phyloP scores from a whole-genome alignment of 495 filamentous ascomycete species.

The Lineolata rhizophorae region DNA sequence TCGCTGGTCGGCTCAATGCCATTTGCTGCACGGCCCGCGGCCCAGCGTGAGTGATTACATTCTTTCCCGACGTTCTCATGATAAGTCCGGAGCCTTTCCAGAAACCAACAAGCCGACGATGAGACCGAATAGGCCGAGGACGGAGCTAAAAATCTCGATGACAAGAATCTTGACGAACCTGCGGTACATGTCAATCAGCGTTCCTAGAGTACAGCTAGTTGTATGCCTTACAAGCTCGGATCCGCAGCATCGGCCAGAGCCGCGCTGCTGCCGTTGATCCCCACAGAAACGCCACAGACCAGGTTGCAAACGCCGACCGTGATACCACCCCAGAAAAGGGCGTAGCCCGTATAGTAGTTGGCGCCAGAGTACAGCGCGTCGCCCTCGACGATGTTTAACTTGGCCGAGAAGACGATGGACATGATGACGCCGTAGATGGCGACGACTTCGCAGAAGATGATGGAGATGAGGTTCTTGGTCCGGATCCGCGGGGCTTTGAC shows the following conservation, averaged over 20 bases:
- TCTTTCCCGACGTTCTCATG: slow-evolving; percentile 8
- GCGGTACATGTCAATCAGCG: background rate
- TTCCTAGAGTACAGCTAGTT: background rate
- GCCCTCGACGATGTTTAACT: slow-evolving; percentile 35
- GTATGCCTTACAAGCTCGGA: slow-evolving; percentile 51
- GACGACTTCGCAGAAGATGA: slow-evolving; percentile 99
- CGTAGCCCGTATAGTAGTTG: slow-evolving; percentile 89
- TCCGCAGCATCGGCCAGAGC: slow-evolving; percentile 93
- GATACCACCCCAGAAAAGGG: slow-evolving; percentile 85
- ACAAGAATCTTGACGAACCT: slow-evolving; percentile 98
- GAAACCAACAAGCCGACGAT: slow-evolving; percentile 83
- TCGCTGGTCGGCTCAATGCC: no score
- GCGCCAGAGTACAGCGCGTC: slow-evolving; percentile 35
- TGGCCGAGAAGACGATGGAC: slow-evolving; percentile 90
- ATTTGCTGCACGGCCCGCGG: no score
- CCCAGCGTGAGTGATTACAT: no score
- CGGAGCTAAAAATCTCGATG: slow-evolving; percentile 98
- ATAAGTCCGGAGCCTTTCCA: slow-evolving; percentile 59
- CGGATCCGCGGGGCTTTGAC: slow-evolving; percentile 90
- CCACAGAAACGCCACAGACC: slow-evolving; percentile 89
- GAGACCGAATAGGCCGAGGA: slow-evolving; percentile 90
- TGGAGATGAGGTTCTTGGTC: slow-evolving; percentile 98
- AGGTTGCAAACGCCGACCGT: slow-evolving; percentile 90
- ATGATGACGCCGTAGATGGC: slow-evolving; percentile 99
- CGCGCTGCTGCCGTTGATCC: slow-evolving; percentile 93